Percentiles rank a stretch among this genome's conserved stretches.
Evolutionary conservation across 352 stramenopile species (phyloP).

Genomic region (Phytopythium mirpurense): DNA sequence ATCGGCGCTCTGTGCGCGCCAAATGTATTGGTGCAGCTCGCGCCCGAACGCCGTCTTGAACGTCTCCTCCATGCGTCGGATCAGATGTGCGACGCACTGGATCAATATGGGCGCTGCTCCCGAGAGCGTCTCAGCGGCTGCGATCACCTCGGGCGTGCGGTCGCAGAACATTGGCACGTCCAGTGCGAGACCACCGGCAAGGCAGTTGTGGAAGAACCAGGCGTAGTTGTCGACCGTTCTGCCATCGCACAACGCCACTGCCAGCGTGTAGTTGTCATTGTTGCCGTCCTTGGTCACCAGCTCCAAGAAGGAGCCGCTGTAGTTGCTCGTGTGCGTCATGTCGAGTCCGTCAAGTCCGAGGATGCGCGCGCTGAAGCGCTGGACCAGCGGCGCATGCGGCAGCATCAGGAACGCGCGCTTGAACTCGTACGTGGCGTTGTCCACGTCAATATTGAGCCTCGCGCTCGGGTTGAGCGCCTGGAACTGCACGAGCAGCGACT

Average conservation of each 20-base stretch:
- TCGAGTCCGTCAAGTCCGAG: conserved; percentile 25
- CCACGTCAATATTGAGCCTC: conserved; percentile 24
- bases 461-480: conserved; percentile 28
- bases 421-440: conserved; percentile 27
- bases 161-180: conserved; percentile 35
- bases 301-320: conserved; percentile 26
- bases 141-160: conserved; percentile 18
- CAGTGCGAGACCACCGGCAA: conserved; percentile 19
- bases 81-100: conserved; percentile 30
- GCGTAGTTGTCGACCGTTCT: conserved; percentile 26
- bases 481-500: conserved; percentile 41
- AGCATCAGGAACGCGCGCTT: conserved; percentile 41
- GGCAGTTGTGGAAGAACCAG: conserved; percentile 39
- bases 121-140: conserved; percentile 22
- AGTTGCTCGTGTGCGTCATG: conserved; percentile 34
- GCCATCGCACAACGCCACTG: conserved; percentile 29
- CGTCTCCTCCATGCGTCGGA: conserved; percentile 20
- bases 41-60: conserved; percentile 22
- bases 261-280: conserved; percentile 25
- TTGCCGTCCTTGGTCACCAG: conserved; percentile 38
- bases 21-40: conserved; percentile 17
- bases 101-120: conserved; percentile 28
- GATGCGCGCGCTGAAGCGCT: conserved; percentile 22
- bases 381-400: conserved; percentile 24
- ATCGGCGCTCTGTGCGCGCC: conserved; percentile 25